Base-by-base conservation (phyloP, 768 basidiomycete species). In the Daedaleopsis nitida region DNA sequence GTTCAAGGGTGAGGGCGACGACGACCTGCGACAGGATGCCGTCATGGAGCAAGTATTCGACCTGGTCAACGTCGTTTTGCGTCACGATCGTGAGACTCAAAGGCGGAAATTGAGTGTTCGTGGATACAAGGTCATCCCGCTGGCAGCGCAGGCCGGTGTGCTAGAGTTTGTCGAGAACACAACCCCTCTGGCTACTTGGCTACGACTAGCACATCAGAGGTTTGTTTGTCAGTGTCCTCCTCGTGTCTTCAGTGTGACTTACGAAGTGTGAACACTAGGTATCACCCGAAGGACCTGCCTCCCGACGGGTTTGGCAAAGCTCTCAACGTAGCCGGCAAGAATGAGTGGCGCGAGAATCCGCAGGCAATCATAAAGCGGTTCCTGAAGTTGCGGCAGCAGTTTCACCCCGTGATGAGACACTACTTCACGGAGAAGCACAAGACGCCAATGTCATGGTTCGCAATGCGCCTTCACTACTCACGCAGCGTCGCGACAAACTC, bases 11-110 rank as follows among this genome's bases (percentile, higher is more conserved):
- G 86, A 91, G 76, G 90, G 90, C 10, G 80, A 85, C 11, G 97
- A 99, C 66, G 97, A 99, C 68, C 72, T 97, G 49, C 87, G 97
- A 43, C 97, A 99, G 74, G 97, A 99, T 70, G 96, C 96, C 0
- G 94, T 98, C 55, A 98, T 99, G 96, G 94, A 98, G 69, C 97
- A 99, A 74, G 94, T 97, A 2, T 99, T 99, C 69, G 85, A 86
- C 19, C 80, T 98, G 19, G 89, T 95, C 58, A 98, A 98, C 64
- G 75, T 82, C 10, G 82, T 98, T 1, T 81, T 99, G 16, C 69
- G 69, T 2, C 79, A 79, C 17, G 94, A 99, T 72, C 80, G 86
- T 35, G 86, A 91, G 67, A 94, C 95, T 0, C 80, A 82, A 54
- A 81, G 83, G 55, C 86, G 97, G 11, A 76, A 84, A 43, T 78